These are phyloP conservation scores for Globisporangium polare DNA, from an alignment of 352 stramenopile species.

Conservation along the genomic window DNA sequence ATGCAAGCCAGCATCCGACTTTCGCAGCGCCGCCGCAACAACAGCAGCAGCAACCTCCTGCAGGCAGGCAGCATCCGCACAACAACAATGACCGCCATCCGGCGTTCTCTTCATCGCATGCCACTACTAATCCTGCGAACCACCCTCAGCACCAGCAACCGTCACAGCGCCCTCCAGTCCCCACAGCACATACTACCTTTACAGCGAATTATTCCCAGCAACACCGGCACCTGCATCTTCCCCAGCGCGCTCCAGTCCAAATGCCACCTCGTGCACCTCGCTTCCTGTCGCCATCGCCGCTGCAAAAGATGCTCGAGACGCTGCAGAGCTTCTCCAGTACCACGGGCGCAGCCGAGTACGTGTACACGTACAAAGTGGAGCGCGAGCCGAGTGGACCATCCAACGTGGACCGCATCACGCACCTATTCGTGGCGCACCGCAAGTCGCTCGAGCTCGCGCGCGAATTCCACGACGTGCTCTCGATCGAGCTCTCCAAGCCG, in stretches of 20 bases:
- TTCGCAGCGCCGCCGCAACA: background rate
- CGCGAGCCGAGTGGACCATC: background rate
- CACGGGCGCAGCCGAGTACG: background rate
- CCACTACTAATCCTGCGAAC: background rate
- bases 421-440: slow-evolving; percentile 1
- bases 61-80: background rate
- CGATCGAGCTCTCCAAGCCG: slow-evolving; percentile 4
- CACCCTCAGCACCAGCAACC: background rate
- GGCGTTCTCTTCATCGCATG: background rate
- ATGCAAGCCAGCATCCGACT: background rate
- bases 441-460: slow-evolving; percentile 7
- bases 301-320: slow-evolving; percentile 3
- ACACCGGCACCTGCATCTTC: background rate
- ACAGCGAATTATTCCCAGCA: background rate
- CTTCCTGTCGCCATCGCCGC: background rate
- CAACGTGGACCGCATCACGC: slow-evolving; percentile 1
- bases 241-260: background rate
- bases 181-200: background rate
- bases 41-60: background rate
- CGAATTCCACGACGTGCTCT: slow-evolving; percentile 6
- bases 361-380: slow-evolving; percentile 5
- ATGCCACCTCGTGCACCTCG: background rate
- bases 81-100: background rate
- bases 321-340: background rate
- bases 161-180: background rate